phyloP scores from a whole-genome alignment of 2,329 filamentous ascomycete genomes.

The Elsinoe batatas region DNA sequence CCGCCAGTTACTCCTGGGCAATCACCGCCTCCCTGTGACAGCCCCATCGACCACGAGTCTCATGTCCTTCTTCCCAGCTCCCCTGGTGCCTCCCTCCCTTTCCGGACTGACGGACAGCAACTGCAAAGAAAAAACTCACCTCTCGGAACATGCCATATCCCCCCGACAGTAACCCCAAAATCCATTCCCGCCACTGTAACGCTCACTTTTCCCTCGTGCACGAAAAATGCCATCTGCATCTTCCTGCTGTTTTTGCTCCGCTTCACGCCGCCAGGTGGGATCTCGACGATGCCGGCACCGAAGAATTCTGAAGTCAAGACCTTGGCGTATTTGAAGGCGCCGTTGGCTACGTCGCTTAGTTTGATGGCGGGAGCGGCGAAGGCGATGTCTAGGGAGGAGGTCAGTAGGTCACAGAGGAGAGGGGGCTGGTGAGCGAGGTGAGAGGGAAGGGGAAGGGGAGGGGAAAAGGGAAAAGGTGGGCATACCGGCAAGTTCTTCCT shows the following conservation, averaged over 20 bases:
- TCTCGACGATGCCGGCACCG: conserved; percentile 78
- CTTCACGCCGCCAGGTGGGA: conserved; percentile 76
- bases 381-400: conserved; percentile 44
- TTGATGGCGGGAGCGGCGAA: conserved; percentile 49
- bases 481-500: conserved; percentile 33
- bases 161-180: conserved; percentile 78
- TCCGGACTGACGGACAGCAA: background rate
- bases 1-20: too few relatives aligned
- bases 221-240: conserved; percentile 97
- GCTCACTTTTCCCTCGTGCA: conserved; percentile 70
- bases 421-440: background rate
- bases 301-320: conserved; percentile 77
- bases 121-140: conserved; percentile 50
- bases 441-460: background rate
- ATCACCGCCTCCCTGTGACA: background rate
- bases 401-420: background rate
- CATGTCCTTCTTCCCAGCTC: background rate
- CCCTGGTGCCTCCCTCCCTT: background rate
- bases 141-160: conserved; percentile 89
- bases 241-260: conserved; percentile 82
- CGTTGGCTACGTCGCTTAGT: conserved; percentile 49
- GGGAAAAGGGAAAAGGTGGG: too few relatives aligned
- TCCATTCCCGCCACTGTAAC: conserved; percentile 65
- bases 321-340: conserved; percentile 81
- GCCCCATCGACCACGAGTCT: conserved; percentile 7